These are phyloP conservation scores for Globisporangium splendens DNA, from an alignment of 352 stramenopile genomes.

Conservation along the genomic window DNA sequence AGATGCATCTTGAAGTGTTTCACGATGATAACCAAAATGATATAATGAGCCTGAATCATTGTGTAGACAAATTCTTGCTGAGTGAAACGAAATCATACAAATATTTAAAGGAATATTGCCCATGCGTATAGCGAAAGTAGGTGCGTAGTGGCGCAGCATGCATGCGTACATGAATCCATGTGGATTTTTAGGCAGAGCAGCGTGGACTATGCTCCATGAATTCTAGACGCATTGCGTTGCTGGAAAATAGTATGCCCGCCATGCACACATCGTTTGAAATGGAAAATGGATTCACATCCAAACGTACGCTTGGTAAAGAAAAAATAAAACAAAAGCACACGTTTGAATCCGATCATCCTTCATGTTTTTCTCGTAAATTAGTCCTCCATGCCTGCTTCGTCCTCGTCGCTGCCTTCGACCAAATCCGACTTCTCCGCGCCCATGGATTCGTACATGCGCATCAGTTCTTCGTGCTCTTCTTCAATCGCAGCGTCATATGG, in stretches of 20 bases:
- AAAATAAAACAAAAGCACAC: not conserved
- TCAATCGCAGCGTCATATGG: constrained; percentile 61
- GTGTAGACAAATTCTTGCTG: constrained; percentile 65
- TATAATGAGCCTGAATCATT: constrained; percentile 79
- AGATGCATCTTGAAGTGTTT: constrained; percentile 21
- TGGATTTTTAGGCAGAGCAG: too few species aligned
- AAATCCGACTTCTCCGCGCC: constrained; percentile 48
- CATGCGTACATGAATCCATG: too few species aligned
- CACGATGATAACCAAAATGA: constrained; percentile 69
- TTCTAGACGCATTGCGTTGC: too few species aligned
- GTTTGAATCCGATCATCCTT: not conserved
- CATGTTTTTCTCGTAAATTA: constrained; percentile 5
- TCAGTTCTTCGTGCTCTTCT: constrained; percentile 54
- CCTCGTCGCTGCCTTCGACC: constrained; percentile 24
- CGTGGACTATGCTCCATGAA: too few species aligned
- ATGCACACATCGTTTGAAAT: too few species aligned
- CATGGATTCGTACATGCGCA: constrained; percentile 38
- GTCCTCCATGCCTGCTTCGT: constrained; percentile 23
- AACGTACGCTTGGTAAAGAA: too few species aligned
- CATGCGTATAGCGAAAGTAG: too few species aligned
- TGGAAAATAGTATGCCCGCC: too few species aligned
- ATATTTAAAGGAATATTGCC: too few species aligned
- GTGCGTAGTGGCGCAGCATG: too few species aligned
- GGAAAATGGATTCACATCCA: too few species aligned
- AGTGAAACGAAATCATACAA: constrained; percentile 31